A percentile compares a stretch with the other conserved stretches of the same genome.
These are phyloP conservation scores for Euclidium syriacum DNA, from an alignment of 345 rosid species.

Conservation along the genomic window DNA sequence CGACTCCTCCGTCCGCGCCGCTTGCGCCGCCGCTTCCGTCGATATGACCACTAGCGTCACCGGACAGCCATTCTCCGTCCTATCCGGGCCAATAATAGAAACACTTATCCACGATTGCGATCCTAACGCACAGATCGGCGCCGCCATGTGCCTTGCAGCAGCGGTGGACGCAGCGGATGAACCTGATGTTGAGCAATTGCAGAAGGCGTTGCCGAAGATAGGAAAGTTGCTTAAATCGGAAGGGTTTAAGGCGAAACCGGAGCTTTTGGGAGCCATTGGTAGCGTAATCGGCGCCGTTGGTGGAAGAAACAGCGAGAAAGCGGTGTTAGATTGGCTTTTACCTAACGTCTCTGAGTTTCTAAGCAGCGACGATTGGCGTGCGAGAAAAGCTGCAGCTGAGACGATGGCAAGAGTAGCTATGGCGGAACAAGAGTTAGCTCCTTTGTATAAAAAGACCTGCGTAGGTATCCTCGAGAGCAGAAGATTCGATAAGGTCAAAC, in stretches of 20 bases:
- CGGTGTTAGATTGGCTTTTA: constrained; percentile 59
- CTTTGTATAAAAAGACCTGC: constrained; percentile 44
- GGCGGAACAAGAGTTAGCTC: constrained; percentile 54
- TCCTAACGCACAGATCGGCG: constrained; percentile 68
- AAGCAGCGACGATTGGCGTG: constrained; percentile 74
- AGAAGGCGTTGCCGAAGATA: constrained; percentile 59
- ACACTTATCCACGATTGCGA: constrained; percentile 63
- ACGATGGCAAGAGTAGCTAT: constrained; percentile 61
- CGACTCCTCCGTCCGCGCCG: constrained; percentile 80
- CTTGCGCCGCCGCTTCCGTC: constrained; percentile 61
- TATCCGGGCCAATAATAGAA: constrained; percentile 64
- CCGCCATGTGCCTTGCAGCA: constrained; percentile 75
- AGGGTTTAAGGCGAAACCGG: constrained; percentile 74
- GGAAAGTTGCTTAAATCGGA: constrained; percentile 62
- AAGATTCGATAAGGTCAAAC: constrained; percentile 85
- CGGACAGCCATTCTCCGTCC: constrained; percentile 44
- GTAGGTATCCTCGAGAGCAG: constrained; percentile 50
- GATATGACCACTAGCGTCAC: constrained; percentile 67
- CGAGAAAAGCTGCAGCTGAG: constrained; percentile 91
- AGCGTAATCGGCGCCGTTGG: constrained; percentile 57
- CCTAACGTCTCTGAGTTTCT: constrained; percentile 56
- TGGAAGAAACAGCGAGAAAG: constrained; percentile 40
- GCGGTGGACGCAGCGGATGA: constrained; percentile 64
- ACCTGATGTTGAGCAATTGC: constrained; percentile 55
- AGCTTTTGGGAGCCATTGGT: constrained; percentile 58